These are phyloP conservation scores for Kodamaea kakaduensis DNA, from an alignment of 805 yeast genomes.

Conservation along the genomic window DNA sequence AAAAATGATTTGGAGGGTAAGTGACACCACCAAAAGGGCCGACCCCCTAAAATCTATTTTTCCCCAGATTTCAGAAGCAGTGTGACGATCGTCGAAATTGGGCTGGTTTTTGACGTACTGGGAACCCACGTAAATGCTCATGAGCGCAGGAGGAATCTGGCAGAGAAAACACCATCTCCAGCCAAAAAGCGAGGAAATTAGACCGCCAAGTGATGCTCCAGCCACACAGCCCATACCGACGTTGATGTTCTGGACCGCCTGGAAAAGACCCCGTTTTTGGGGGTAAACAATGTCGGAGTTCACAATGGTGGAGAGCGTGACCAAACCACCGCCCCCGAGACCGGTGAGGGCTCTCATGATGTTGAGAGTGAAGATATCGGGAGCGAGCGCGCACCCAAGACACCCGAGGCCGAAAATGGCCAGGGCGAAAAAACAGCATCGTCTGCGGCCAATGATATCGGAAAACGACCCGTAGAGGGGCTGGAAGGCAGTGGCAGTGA, in stretches of 20 bases:
- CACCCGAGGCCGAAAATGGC: slow-evolving; percentile 32
- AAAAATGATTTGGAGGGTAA: slow-evolving; percentile 27
- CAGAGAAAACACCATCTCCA: slow-evolving; percentile 63
- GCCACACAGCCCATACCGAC: slow-evolving; percentile 48
- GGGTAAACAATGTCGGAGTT: slow-evolving; percentile 36
- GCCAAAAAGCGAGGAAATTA: slow-evolving; percentile 48
- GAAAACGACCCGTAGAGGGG: slow-evolving; percentile 40
- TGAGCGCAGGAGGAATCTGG: slow-evolving; percentile 50
- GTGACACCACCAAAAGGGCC: slow-evolving; percentile 26
- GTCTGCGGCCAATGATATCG: slow-evolving; percentile 35
- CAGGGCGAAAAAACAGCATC: slow-evolving; percentile 33
- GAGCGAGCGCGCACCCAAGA: slow-evolving; percentile 31
- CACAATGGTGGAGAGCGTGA: slow-evolving; percentile 35
- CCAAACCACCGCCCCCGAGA: slow-evolving; percentile 41
- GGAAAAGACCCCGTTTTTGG: slow-evolving; percentile 36
- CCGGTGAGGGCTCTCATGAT: slow-evolving; percentile 37
- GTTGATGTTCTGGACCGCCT: slow-evolving; percentile 36
- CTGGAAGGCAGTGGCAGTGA: slow-evolving; percentile 40
- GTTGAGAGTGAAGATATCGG: slow-evolving; percentile 24
- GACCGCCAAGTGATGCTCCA: slow-evolving; percentile 66
- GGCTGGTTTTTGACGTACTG: slow-evolving; percentile 26
- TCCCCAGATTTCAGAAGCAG: slow-evolving; percentile 9
- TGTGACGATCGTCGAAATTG: slow-evolving; percentile 13
- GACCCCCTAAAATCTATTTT: slow-evolving; percentile 35
- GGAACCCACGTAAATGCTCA: slow-evolving; percentile 33